Conservation (phyloP, 345 rosid genomes). For the Eutrema japonicum region DNA sequence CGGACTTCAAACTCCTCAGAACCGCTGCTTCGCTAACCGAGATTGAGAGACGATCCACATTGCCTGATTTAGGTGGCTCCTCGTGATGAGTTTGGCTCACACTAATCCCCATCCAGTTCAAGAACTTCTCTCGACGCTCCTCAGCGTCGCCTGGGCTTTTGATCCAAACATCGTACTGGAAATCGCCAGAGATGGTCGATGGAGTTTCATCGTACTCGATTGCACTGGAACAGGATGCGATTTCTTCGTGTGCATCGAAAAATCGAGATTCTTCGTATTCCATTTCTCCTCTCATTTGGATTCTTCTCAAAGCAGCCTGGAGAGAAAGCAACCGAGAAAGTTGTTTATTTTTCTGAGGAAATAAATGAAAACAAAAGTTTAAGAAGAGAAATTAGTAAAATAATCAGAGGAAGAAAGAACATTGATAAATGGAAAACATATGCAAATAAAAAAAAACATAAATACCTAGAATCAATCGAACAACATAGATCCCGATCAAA, state of each 20-base stretch:
- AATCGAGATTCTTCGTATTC: constrained; percentile 67
- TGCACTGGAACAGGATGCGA: constrained; percentile 50
- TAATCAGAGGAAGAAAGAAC: constrained; percentile 54
- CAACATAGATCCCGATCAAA: constrained; percentile 87
- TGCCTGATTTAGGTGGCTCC: constrained; percentile 11
- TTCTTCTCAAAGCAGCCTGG: constrained; percentile 49
- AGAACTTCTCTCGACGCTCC: constrained; percentile 63
- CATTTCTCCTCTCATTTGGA: constrained; percentile 60
- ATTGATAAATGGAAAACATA: constrained; percentile 30
- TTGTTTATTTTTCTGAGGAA: constrained; percentile 3
- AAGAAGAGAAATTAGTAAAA: constrained; percentile 47
- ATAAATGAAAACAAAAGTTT: not conserved
- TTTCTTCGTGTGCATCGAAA: constrained; percentile 76
- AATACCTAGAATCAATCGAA: constrained; percentile 59
- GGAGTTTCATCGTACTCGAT: constrained; percentile 19
- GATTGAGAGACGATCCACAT: constrained; percentile 37
- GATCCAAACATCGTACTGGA: constrained; percentile 66
- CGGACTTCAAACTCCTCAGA: constrained; percentile 48
- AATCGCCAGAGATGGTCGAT: constrained; percentile 33
- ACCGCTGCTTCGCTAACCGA: constrained; percentile 54
- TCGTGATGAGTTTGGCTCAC: constrained; percentile 16
- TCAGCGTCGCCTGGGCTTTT: constrained; percentile 59
- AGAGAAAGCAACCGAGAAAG: constrained; percentile 50
- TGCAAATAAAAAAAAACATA: not conserved
- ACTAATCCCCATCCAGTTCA: constrained; percentile 60